These are phyloP conservation scores for Theobroma cacao DNA, from an alignment of 345 rosid genomes.

Conservation along the genomic window DNA sequence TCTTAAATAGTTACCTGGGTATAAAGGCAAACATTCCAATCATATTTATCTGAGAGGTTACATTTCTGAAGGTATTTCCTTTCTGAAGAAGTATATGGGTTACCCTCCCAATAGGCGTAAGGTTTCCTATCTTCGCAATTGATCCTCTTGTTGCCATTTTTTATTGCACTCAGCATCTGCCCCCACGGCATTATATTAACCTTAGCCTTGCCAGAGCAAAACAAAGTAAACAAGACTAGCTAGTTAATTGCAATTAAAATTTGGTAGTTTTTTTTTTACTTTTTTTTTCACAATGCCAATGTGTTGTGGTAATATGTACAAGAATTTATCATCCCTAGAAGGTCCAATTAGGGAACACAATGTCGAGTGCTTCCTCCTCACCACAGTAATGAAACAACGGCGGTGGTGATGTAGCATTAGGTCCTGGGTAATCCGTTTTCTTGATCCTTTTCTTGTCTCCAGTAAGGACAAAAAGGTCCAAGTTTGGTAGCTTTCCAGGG, in stretches of 20 bases:
- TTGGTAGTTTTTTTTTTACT: no score
- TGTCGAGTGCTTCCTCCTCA: slow-evolving; percentile 35
- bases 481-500: slow-evolving; percentile 60
- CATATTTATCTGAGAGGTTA: neutral
- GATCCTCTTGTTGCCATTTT: slow-evolving; percentile 15
- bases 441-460: slow-evolving; percentile 40
- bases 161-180: slow-evolving; percentile 17
- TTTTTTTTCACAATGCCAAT: no score
- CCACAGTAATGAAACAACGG: slow-evolving; percentile 64
- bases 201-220: slow-evolving; percentile 25
- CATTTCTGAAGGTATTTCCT: slow-evolving; percentile 26
- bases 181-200: slow-evolving; percentile 32
- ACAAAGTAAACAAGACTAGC: neutral
- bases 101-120: slow-evolving; percentile 33
- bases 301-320: neutral
- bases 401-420: slow-evolving; percentile 35
- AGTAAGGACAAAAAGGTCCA: slow-evolving; percentile 57
- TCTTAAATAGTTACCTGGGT: slow-evolving; percentile 8
- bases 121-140: slow-evolving; percentile 26
- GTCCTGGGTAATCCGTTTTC: slow-evolving; percentile 25
- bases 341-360: slow-evolving; percentile 65
- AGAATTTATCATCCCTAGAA: slow-evolving; percentile 70
- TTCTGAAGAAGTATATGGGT: slow-evolving; percentile 14
- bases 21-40: slow-evolving; percentile 20
- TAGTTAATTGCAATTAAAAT: no score